Conservation (phyloP, 1,284 basidiomycete genomes). For the Coniferiporia weirii region DNA sequence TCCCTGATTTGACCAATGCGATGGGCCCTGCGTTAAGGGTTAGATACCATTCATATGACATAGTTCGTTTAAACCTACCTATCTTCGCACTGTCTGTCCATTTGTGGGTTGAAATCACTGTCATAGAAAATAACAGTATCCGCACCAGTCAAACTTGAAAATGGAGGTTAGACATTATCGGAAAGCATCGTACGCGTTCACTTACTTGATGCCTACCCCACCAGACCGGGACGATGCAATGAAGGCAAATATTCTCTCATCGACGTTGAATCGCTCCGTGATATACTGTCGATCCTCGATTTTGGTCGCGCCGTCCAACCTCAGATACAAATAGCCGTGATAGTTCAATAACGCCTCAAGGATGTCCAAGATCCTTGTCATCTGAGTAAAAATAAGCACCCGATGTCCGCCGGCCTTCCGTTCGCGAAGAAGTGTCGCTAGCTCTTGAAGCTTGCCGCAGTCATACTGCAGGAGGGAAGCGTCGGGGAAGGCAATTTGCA, state of each 20-base stretch:
- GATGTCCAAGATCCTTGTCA: slow-evolving; percentile 94
- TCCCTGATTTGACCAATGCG: slow-evolving; percentile 96
- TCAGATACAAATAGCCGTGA: slow-evolving; percentile 90
- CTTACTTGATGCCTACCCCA: slow-evolving; percentile 93
- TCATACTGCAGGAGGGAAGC: slow-evolving; percentile 90
- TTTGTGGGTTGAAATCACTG: slow-evolving; percentile 96
- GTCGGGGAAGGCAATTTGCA: slow-evolving; percentile 94
- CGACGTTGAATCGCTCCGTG: slow-evolving; percentile 95
- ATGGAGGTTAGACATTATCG: slow-evolving; percentile 13
- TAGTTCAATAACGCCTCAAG: slow-evolving; percentile 91
- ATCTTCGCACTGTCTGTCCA: slow-evolving; percentile 97
- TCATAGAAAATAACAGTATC: slow-evolving; percentile 97
- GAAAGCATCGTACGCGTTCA: slow-evolving; percentile 17
- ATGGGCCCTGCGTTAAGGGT: slow-evolving; percentile 55
- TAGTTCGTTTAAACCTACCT: slow-evolving; percentile 44
- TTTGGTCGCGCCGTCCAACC: slow-evolving; percentile 92
- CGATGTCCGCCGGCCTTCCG: slow-evolving; percentile 87
- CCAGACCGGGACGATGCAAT: slow-evolving; percentile 92
- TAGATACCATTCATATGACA: background rate
- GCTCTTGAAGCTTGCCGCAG: slow-evolving; percentile 91
- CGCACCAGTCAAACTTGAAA: slow-evolving; percentile 81
- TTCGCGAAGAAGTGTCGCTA: slow-evolving; percentile 75
- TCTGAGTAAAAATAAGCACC: slow-evolving; percentile 94
- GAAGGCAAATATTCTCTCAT: slow-evolving; percentile 87
- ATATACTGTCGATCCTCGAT: slow-evolving; percentile 95